Base-by-base conservation (phyloP, 176 grass and related monocot genomes). In the Thalia dealbata region DNA sequence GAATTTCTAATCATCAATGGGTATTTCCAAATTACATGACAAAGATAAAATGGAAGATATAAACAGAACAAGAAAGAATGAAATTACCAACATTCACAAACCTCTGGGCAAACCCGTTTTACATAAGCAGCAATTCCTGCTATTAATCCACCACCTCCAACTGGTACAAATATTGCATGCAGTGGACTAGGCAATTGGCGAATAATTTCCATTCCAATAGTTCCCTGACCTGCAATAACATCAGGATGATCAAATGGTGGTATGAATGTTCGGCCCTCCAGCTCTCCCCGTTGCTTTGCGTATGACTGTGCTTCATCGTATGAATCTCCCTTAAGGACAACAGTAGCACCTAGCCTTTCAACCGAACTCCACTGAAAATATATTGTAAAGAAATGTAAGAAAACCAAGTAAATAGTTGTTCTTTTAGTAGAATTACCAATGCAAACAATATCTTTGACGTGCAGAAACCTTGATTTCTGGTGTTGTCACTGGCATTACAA, bases 171-270 rank as follows among this genome's bases (percentile, higher is more conserved):
- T 88, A 99, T 99, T 61, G 95, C 95, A 81, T 99, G 90, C 18
- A 91, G 16, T 60, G 95, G 87, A 10, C 88, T 83, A 86, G 88
- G 79, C 63, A 88, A 43, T 63, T 99, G 95, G 18, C 87, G 78
- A 86, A 91, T 86, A 74, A 99, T 91, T 88, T 99, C 95, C 95
- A 99, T 99, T 50, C 95, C 95, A 10, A 99, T 69, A 42, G 95
- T 99, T 82, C 95, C 95, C 69, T 99, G 95, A 52, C 95, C 95
- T 22, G 74, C 26, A 35, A 99, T 99, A 51, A 99, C 79, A 81
- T 99, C 95, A 0, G 87, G 87, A 74, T 99, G 95, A 61, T 99
- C 95, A 78, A 99, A 99, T n/a, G 95, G 95, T 69, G 95, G 95
- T 82, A 99, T 83, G 51, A 99, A 99, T 72, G 95, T 91, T 27